Conservation (phyloP, 1,284 basidiomycete genomes). For the Cutaneotrichosporon sp. region DNA sequence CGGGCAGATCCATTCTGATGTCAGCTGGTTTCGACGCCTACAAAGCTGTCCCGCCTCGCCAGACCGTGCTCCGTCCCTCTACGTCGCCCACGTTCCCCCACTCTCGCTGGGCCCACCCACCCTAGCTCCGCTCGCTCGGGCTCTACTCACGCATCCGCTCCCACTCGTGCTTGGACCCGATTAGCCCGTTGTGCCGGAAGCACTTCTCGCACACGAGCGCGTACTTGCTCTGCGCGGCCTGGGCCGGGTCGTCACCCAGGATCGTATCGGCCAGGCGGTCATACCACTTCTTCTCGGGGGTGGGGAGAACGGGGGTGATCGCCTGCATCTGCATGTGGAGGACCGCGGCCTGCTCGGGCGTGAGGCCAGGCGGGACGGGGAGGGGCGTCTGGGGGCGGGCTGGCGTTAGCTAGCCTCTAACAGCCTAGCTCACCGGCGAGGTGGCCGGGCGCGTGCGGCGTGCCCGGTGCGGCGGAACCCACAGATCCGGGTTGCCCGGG, state of each 20-base stretch:
- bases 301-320: slow-evolving; percentile 55
- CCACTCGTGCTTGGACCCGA: slow-evolving; percentile 79
- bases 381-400: slow-evolving; percentile 26
- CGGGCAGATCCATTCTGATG: slow-evolving; percentile 52
- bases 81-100: background rate
- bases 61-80: background rate
- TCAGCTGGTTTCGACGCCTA: too few relatives aligned
- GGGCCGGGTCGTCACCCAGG: slow-evolving; percentile 74
- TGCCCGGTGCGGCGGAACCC: slow-evolving; percentile 3
- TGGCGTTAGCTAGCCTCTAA: background rate
- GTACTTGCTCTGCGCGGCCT: slow-evolving; percentile 63
- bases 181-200: slow-evolving; percentile 90
- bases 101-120: too few relatives aligned
- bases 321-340: slow-evolving; percentile 47
- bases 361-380: slow-evolving; percentile 37
- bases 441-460: slow-evolving; percentile 43
- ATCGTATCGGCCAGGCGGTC: slow-evolving; percentile 84
- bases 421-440: slow-evolving; percentile 11
- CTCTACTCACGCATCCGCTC: slow-evolving; percentile 84
- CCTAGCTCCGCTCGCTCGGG: too few relatives aligned
- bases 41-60: background rate
- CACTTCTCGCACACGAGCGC: slow-evolving; percentile 94
- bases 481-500: background rate
- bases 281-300: slow-evolving; percentile 78
- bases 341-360: slow-evolving; percentile 47